These are phyloP conservation scores for Aotearoamyces nothofagi DNA, from an alignment of 2,329 filamentous ascomycete genomes.

Conservation along the genomic window DNA sequence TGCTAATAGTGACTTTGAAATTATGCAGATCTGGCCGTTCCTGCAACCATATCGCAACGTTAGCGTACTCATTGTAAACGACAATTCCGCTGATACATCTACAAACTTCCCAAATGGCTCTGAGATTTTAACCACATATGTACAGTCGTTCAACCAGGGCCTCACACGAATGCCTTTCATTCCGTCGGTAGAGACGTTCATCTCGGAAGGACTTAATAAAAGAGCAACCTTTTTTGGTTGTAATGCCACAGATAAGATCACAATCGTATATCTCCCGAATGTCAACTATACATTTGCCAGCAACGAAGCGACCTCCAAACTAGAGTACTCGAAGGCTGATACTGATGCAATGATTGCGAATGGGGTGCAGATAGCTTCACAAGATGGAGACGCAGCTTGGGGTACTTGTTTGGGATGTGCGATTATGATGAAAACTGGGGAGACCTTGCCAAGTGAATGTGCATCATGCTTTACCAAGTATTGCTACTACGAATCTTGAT, in stretches of 20 bases:
- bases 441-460: constrained; percentile 20
- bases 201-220: constrained; percentile 41
- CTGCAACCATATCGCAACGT: constrained; percentile 33
- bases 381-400: constrained; percentile 19
- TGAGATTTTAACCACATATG: constrained; percentile 40
- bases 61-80: constrained; percentile 49
- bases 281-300: constrained; percentile 18
- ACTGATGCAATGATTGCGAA: constrained; percentile 22
- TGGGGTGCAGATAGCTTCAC: constrained; percentile 19
- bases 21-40: constrained; percentile 35
- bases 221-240: constrained; percentile 51
- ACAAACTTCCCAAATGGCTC: constrained; percentile 45
- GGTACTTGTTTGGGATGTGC: constrained; percentile 22
- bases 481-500: too few relatives aligned
- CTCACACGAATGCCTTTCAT: constrained; percentile 42
- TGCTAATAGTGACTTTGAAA: too few relatives aligned
- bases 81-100: constrained; percentile 46
- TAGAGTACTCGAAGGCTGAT: constrained; percentile 19
- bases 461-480: constrained; percentile 25
- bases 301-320: constrained; percentile 15
- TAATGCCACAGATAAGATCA: constrained; percentile 18
- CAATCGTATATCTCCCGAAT: constrained; percentile 26
- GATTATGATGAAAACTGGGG: constrained; percentile 20
- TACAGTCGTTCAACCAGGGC: constrained; percentile 32
- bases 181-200: constrained; percentile 37